Base-by-base conservation (phyloP, 106 monocot species). In the Platanthera guangdongensis region DNA sequence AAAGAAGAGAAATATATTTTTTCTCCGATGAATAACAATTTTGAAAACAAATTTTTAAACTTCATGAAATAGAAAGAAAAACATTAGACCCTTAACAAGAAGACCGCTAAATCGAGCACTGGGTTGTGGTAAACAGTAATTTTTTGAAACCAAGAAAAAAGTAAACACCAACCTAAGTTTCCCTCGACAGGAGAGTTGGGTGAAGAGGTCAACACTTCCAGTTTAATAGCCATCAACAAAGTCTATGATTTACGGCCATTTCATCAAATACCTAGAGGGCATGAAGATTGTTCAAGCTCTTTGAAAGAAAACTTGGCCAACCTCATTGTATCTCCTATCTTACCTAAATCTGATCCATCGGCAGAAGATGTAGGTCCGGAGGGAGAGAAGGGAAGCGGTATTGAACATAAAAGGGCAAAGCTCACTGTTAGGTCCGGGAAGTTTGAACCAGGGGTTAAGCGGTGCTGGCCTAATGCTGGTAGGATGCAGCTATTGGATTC, bases 161-260 rank as follows among this genome's bases (percentile, higher is more conserved):
- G 18, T 1, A 47, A 73, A 15, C 4, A 82, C 76, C 62, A 10
- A 97, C 96, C 93, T 57, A 97, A 9, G 30, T 74, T 70, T 47
- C 96, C 96, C 59, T 93, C 84, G 75, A 93, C 91, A 10, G 89
- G 87, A 7, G 83, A 75, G 7, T 93, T 87, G 1, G 76, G 49
- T 18, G 84, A 60, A 65, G 96, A 93, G 6, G 83, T 81, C 93
- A 97, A 93, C 69, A 97, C 96, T 64, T 97, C 96, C 14, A 97
- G 84, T 67, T 93, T 97, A 71, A 97, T 82, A 16, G 96, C 85
- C 9, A 93, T 89, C 18, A 97, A 75, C 87, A 97, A 86, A 3
- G 87, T 80, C 95, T 95, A 82, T 55, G 15, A 12, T 28, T 47
- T 19, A 80, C 47, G 72, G 62, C 25, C 71, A 85, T 74, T 82